Percentiles rank a stretch among this genome's conserved stretches.
Conservation (phyloP, 805 yeast species). For the Candida sonorensis region DNA sequence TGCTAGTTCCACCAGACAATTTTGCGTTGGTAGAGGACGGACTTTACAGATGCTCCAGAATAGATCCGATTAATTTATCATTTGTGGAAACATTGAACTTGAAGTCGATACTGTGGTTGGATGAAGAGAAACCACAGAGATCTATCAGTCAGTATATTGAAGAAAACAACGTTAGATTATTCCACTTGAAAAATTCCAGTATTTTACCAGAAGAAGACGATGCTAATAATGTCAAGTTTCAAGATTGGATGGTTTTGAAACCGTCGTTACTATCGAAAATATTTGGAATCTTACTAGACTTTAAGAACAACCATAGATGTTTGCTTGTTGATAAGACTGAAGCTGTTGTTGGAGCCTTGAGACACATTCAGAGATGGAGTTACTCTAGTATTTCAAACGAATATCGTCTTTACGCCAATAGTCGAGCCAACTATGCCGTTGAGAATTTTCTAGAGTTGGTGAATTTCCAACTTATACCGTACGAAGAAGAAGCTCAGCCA, state of each 20-base stretch:
- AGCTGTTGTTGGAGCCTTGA: conserved; percentile 70
- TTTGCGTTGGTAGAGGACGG: conserved; percentile 90
- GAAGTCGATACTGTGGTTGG: conserved; percentile 63
- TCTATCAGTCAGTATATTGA: conserved; percentile 60
- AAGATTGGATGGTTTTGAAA: conserved; percentile 72
- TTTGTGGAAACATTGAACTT: conserved; percentile 70
- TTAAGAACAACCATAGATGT: conserved; percentile 52
- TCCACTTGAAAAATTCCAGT: conserved; percentile 30
- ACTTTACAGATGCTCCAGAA: conserved; percentile 70
- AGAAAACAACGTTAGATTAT: conserved; percentile 45
- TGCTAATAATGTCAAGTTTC: conserved; percentile 16
- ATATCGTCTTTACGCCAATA: conserved; percentile 66
- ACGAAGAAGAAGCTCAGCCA: conserved; percentile 18
- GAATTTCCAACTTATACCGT: conserved; percentile 43
- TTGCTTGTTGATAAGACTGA: conserved; percentile 75
- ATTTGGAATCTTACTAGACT: conserved; percentile 58
- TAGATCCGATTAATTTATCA: conserved; percentile 71
- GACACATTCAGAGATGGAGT: conserved; percentile 86
- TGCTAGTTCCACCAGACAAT: conserved; percentile 90
- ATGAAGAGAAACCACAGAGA: conserved; percentile 80
- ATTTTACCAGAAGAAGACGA: conserved; percentile 21
- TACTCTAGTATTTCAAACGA: conserved; percentile 79
- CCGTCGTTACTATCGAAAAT: conserved; percentile 58
- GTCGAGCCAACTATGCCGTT: conserved; percentile 67
- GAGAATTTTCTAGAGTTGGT: conserved; percentile 78